These are phyloP conservation scores for Dalbergia oliveri DNA, from an alignment of 306 rosid species.

Conservation along the genomic window DNA sequence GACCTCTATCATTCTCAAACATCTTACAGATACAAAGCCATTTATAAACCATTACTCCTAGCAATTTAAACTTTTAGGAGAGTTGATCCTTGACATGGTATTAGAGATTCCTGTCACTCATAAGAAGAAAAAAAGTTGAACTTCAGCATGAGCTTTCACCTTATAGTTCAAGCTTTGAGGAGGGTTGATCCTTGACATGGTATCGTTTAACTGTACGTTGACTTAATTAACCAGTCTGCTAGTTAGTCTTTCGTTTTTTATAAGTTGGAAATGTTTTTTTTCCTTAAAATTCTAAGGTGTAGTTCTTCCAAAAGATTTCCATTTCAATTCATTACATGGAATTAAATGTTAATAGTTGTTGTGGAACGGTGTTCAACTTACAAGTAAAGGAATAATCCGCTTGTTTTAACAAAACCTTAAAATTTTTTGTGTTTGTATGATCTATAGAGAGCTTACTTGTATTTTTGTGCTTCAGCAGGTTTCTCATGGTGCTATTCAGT, in stretches of 20 bases:
- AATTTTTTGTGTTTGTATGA: constrained; percentile 13
- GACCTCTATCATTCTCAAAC: constrained; percentile 18
- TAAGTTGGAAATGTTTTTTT: not conserved
- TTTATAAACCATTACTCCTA: not conserved
- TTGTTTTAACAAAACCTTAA: constrained; percentile 11
- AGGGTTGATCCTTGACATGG: not conserved
- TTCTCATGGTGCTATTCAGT: constrained; percentile 96
- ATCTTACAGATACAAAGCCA: not conserved
- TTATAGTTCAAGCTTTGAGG: not conserved
- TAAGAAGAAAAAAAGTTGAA: not conserved
- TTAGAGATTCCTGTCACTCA: not conserved
- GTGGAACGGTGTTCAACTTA: not conserved
- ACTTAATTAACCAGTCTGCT: constrained; percentile 9
- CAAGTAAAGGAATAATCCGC: constrained; percentile 6
- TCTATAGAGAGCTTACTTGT: constrained; percentile 28
- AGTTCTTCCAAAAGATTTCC: not conserved
- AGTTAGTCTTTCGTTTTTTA: not conserved
- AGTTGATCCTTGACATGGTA: not conserved
- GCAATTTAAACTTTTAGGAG: constrained; percentile 24
- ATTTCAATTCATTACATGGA: not conserved
- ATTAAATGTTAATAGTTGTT: not conserved
- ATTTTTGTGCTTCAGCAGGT: constrained; percentile 68
- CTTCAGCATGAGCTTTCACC: not conserved
- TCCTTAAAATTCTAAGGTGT: not conserved
- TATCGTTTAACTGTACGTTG: not conserved